Percentiles rank a stretch among this genome's conserved stretches.
Evolutionary conservation across 2,329 filamentous ascomycete genomes (phyloP).

Genomic region (Escovopsis sp.): DNA sequence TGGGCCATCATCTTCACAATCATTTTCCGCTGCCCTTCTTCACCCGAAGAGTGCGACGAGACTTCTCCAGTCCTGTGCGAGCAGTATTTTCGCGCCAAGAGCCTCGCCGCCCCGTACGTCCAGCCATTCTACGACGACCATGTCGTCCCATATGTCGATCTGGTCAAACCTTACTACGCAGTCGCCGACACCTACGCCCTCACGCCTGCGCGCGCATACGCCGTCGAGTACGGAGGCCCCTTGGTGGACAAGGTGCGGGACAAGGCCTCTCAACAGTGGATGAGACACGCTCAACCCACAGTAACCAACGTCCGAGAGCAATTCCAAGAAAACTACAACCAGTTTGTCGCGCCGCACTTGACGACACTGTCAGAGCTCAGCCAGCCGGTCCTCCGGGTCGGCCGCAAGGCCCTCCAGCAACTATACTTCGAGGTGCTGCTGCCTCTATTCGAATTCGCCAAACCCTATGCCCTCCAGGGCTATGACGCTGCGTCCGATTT

Average conservation of each 20-base stretch:
- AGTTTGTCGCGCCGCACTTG: constrained; percentile 60
- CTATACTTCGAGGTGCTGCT: constrained; percentile 60
- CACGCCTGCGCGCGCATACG: constrained; percentile 50
- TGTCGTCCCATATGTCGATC: constrained; percentile 67
- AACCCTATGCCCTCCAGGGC: constrained; percentile 57
- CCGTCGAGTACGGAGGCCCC: constrained; percentile 62
- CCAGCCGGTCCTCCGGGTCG: constrained; percentile 59
- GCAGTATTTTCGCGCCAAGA: constrained; percentile 58
- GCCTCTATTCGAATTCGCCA: constrained; percentile 59
- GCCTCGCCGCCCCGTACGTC: constrained; percentile 54
- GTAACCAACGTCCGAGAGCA: constrained; percentile 49
- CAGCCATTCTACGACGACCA: constrained; percentile 78
- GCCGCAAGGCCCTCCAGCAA: constrained; percentile 46
- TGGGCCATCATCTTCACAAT: constrained; percentile 80
- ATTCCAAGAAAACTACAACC: constrained; percentile 52
- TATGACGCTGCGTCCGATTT: constrained; percentile 56
- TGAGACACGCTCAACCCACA: constrained; percentile 62
- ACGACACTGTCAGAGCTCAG: constrained; percentile 41
- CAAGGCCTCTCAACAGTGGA: constrained; percentile 61
- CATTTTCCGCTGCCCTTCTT: constrained; percentile 67
- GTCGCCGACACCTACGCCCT: constrained; percentile 49
- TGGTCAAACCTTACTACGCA: constrained; percentile 61
- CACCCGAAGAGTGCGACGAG: constrained; percentile 50
- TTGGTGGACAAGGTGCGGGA: constrained; percentile 51
- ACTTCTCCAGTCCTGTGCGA: constrained; percentile 67